Evolutionary conservation across 1,284 basidiomycete genomes (phyloP).

Genomic region (Cutaneotrichosporon sp.): DNA sequence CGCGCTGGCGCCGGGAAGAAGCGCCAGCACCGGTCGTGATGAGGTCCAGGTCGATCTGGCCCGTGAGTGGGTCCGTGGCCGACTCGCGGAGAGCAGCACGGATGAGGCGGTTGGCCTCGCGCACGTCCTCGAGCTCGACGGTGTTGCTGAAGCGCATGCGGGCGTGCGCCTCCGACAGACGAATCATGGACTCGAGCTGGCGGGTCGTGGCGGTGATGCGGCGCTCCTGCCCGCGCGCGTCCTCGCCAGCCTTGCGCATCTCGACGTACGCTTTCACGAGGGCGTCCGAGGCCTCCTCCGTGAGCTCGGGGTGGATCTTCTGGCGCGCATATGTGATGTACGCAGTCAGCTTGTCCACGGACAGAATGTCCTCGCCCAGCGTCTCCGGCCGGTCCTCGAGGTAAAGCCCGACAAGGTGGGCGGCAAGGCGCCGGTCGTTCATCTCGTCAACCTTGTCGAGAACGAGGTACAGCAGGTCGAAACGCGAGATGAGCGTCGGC

Average conservation of each 20-base stretch:
- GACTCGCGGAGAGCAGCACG: conserved; percentile 91
- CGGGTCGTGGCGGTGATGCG: conserved; percentile 97
- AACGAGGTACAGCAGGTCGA: conserved; percentile 96
- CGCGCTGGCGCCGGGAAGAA: conserved; percentile 76
- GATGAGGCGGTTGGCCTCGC: conserved; percentile 90
- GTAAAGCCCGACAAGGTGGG: conserved; percentile 90
- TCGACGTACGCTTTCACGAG: conserved; percentile 89
- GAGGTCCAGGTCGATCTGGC: conserved; percentile 87
- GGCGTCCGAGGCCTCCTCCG: conserved; percentile 79
- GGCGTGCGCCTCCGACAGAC: conserved; percentile 94
- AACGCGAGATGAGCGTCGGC: conserved; percentile 95
- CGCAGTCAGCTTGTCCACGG: conserved; percentile 83
- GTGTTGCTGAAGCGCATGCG: conserved; percentile 86
- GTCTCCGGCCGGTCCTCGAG: conserved; percentile 82
- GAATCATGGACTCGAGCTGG: conserved; percentile 96
- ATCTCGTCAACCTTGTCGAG: conserved; percentile 92
- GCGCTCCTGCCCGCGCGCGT: conserved; percentile 82
- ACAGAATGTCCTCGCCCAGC: conserved; percentile 72
- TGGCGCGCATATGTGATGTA: conserved; percentile 93
- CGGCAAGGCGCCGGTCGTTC: conserved; percentile 84
- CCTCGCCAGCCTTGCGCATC: conserved; percentile 88
- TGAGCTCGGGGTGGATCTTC: conserved; percentile 86
- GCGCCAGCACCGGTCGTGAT: conserved; percentile 90
- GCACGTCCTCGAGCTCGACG: conserved; percentile 84
- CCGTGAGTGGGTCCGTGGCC: conserved; percentile 92